A percentile compares a stretch with the other conserved stretches of the same genome.
Conservation (phyloP, 1,284 basidiomycete species). For the Polyporus tsugae region DNA sequence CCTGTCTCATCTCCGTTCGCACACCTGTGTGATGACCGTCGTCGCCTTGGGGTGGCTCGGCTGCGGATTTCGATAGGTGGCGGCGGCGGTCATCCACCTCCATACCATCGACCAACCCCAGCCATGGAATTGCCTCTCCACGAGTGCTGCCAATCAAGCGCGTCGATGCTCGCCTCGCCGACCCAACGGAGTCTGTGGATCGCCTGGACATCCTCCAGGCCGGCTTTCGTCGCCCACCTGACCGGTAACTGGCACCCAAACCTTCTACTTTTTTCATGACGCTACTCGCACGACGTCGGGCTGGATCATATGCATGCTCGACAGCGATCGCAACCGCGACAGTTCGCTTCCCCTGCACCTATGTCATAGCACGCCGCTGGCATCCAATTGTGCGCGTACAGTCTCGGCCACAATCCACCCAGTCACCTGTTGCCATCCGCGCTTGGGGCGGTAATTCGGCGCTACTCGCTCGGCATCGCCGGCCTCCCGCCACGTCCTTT, state of each 20-base stretch:
- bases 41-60: not conserved
- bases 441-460: not conserved
- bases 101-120: not conserved
- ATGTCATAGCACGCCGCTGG: conserved; percentile 11
- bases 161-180: conserved; percentile 10
- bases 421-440: not conserved
- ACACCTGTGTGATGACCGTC: no score
- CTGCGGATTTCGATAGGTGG: not conserved
- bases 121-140: not conserved
- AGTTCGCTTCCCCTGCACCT: not conserved
- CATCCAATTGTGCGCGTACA: not conserved
- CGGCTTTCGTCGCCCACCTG: not conserved
- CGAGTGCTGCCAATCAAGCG: not conserved
- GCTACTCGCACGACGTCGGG: not conserved
- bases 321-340: not conserved
- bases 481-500: not conserved
- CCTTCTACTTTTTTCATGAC: not conserved
- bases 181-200: conserved; percentile 3
- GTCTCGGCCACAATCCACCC: not conserved
- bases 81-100: not conserved
- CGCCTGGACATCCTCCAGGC: conserved; percentile 6
- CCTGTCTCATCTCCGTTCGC: not conserved
- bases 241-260: not conserved
- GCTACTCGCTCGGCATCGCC: not conserved
- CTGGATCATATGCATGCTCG: not conserved